These are phyloP conservation scores for Tephrocybe rancida DNA, from an alignment of 768 basidiomycete species.

Conservation along the genomic window DNA sequence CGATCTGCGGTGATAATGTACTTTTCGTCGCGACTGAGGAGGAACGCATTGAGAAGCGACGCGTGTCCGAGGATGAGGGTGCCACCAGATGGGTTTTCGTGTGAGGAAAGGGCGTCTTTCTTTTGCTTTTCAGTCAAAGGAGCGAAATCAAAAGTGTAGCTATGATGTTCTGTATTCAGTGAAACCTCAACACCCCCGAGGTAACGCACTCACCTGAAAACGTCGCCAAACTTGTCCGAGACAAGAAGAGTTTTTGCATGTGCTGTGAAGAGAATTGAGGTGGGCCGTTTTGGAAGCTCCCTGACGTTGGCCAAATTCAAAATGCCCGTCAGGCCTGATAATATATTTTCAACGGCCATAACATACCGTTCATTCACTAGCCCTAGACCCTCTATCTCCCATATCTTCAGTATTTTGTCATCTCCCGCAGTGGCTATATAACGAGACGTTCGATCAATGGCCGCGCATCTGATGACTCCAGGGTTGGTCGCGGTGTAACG, in stretches of 20 bases:
- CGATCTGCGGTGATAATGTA: constrained; percentile 89
- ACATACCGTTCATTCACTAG: constrained; percentile 65
- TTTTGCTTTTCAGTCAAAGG: constrained; percentile 31
- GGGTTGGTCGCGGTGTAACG: constrained; percentile 47
- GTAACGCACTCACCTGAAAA: constrained; percentile 65
- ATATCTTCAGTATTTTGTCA: constrained; percentile 81
- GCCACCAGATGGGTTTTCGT: constrained; percentile 72
- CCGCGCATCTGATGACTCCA: constrained; percentile 63
- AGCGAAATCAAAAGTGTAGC: constrained; percentile 62
- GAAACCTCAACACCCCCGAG: neutral
- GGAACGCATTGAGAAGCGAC: constrained; percentile 77
- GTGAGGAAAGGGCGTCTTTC: constrained; percentile 50
- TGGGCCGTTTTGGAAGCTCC: constrained; percentile 83
- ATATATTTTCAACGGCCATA: too few relatives aligned
- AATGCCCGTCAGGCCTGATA: too few relatives aligned
- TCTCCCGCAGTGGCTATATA: constrained; percentile 71
- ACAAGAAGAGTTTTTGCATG: constrained; percentile 71
- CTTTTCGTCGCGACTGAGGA: constrained; percentile 66
- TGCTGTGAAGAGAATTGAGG: constrained; percentile 62
- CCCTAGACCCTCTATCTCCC: constrained; percentile 59
- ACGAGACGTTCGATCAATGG: constrained; percentile 41
- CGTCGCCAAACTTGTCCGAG: constrained; percentile 94
- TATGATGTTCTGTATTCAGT: constrained; percentile 25
- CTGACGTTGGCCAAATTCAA: too few relatives aligned
- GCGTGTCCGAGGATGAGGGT: constrained; percentile 84